Evolutionary conservation across 495 filamentous ascomycete genomes (phyloP).

Genomic region (Aspergillus ostianus): DNA sequence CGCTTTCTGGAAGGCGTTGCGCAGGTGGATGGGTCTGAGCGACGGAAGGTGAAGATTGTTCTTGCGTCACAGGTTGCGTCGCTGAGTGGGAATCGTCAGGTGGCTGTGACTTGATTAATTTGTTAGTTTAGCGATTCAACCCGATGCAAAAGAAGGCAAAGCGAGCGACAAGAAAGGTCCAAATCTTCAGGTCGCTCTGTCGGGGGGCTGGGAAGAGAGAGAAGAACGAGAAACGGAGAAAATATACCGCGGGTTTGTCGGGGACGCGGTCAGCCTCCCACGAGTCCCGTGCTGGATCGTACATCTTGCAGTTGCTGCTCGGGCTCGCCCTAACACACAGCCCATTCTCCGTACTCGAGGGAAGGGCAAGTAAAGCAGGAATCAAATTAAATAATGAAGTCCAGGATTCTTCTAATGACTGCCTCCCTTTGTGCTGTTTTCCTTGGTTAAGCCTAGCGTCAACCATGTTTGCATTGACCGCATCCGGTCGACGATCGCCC

Average conservation of each 20-base stretch:
- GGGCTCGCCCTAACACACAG: neutral
- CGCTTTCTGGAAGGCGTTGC: neutral
- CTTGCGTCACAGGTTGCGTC: neutral
- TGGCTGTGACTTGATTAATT: neutral
- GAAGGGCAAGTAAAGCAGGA: neutral
- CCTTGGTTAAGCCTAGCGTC: constrained; percentile 10
- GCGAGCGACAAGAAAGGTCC: neutral
- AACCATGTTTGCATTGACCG: constrained; percentile 21
- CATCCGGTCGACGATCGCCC: constrained; percentile 15
- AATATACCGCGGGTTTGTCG: neutral
- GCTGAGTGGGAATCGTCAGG: neutral
- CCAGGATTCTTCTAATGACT: neutral
- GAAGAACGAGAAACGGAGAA: neutral
- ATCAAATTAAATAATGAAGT: neutral
- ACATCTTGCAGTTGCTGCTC: constrained; percentile 26
- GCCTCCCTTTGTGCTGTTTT: neutral
- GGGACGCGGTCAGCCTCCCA: constrained; percentile 19
- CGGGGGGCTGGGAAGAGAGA: neutral
- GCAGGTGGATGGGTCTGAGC: neutral
- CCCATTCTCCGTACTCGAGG: constrained; percentile 1
- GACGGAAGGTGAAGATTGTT: neutral
- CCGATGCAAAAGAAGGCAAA: neutral
- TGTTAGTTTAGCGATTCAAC: neutral
- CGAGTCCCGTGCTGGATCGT: constrained; percentile 44
- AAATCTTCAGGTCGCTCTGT: too few relatives aligned